These are phyloP conservation scores for Cudoniella acicularis DNA, from an alignment of 495 filamentous ascomycete species.

Conservation along the genomic window DNA sequence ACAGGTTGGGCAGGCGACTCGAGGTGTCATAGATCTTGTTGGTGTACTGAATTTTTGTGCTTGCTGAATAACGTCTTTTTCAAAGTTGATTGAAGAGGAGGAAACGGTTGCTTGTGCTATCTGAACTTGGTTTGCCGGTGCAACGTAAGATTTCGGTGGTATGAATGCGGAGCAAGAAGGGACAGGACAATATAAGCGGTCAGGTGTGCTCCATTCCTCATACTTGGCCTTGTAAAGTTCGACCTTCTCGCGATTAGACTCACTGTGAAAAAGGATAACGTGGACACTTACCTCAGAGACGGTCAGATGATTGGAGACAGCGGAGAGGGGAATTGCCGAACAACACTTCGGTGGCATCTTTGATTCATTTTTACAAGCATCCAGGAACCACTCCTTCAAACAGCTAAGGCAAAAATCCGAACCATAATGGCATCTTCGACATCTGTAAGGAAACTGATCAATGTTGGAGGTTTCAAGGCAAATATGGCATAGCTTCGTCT, in stretches of 20 bases:
- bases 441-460: constrained; percentile 9
- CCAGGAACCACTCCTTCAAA: constrained; percentile 25
- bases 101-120: no score
- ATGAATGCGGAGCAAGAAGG: constrained; percentile 31
- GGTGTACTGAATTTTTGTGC: neutral
- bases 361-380: constrained; percentile 24
- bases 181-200: constrained; percentile 30
- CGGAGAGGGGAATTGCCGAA: constrained; percentile 15
- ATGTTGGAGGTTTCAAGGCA: neutral
- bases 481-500: neutral
- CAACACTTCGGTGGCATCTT: constrained; percentile 30
- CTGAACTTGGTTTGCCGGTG: neutral
- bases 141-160: constrained; percentile 15
- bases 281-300: constrained; percentile 13
- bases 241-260: constrained; percentile 8
- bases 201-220: constrained; percentile 28
- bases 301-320: constrained; percentile 15
- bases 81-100: no score
- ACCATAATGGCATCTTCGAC: constrained; percentile 10
- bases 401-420: constrained; percentile 21
- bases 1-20: constrained; percentile 24
- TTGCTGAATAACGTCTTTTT: neutral
- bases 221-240: constrained; percentile 27
- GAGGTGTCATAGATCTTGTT: neutral
- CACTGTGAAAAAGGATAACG: no score